Evolutionary conservation across 148 eudicot genomes (phyloP).

Genomic region (Vaccinium darrowii): DNA sequence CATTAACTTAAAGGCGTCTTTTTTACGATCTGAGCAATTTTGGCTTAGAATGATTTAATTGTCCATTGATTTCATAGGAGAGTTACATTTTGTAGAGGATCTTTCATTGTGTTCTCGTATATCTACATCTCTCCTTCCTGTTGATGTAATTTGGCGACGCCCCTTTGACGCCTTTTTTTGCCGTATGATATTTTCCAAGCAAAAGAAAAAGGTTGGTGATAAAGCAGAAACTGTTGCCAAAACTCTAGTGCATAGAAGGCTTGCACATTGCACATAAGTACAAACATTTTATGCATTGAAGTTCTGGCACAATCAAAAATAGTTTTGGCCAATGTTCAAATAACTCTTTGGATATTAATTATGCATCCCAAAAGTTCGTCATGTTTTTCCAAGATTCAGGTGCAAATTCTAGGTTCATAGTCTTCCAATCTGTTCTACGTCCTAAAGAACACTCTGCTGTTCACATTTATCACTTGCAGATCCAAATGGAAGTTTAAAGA

Average conservation of each 20-base stretch:
- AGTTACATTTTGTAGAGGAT: background rate
- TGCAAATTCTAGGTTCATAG: background rate
- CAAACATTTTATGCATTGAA: too few relatives aligned
- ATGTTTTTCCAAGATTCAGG: background rate
- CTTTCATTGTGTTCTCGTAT: background rate
- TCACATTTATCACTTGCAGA: slow-evolving; percentile 8
- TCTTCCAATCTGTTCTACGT: background rate
- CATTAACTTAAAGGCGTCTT: background rate
- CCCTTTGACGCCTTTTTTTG: background rate
- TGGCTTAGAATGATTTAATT: background rate
- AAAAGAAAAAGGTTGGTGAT: too few relatives aligned
- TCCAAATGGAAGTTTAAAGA: background rate
- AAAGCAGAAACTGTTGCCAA: too few relatives aligned
- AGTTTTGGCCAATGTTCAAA: background rate
- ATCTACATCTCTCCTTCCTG: background rate
- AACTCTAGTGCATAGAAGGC: too few relatives aligned
- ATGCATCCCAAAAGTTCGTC: background rate
- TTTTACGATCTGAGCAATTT: background rate
- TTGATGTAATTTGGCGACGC: background rate
- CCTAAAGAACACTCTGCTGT: background rate
- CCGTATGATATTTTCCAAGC: background rate
- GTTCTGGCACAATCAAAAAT: too few relatives aligned
- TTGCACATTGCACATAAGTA: too few relatives aligned
- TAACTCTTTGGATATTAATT: background rate
- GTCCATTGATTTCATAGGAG: background rate